phyloP scores from a whole-genome alignment of 768 basidiomycete species.

The Neoboletus subvelutipes region DNA sequence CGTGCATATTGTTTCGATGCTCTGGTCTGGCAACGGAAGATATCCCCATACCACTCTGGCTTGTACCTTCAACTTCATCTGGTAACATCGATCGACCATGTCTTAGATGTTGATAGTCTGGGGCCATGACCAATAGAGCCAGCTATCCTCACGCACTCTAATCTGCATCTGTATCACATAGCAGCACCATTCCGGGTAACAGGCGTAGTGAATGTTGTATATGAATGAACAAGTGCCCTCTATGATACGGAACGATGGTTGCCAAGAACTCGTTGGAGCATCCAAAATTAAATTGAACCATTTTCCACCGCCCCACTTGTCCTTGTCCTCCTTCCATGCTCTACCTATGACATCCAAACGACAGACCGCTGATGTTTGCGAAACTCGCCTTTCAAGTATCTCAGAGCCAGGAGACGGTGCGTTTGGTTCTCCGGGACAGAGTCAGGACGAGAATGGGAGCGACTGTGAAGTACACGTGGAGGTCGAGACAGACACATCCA shows the following conservation, averaged over 20 bases:
- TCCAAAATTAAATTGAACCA: neutral
- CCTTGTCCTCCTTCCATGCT: conserved; percentile 3
- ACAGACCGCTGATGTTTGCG: conserved; percentile 6
- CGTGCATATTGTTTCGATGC: neutral
- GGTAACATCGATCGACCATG: neutral
- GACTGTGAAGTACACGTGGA: conserved; percentile 7
- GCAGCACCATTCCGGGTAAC: neutral
- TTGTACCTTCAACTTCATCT: neutral
- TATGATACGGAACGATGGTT: neutral
- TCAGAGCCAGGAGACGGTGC: conserved; percentile 10
- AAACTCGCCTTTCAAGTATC: conserved; percentile 2
- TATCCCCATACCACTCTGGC: neutral
- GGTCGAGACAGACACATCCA: conserved; percentile 41
- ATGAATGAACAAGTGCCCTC: conserved; percentile 1
- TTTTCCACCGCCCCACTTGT: neutral
- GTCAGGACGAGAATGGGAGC: conserved; percentile 14
- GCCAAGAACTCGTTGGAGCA: conserved; percentile 10
- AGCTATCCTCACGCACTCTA: neutral
- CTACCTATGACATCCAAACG: conserved; percentile 15
- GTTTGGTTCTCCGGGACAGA: neutral
- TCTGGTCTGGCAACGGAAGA: neutral
- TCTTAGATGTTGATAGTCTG: neutral
- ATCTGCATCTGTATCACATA: neutral
- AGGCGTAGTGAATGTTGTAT: conserved; percentile 1
- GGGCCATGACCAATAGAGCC: neutral